Conservation (phyloP, 768 basidiomycete genomes). For the Hericium rajendrae region DNA sequence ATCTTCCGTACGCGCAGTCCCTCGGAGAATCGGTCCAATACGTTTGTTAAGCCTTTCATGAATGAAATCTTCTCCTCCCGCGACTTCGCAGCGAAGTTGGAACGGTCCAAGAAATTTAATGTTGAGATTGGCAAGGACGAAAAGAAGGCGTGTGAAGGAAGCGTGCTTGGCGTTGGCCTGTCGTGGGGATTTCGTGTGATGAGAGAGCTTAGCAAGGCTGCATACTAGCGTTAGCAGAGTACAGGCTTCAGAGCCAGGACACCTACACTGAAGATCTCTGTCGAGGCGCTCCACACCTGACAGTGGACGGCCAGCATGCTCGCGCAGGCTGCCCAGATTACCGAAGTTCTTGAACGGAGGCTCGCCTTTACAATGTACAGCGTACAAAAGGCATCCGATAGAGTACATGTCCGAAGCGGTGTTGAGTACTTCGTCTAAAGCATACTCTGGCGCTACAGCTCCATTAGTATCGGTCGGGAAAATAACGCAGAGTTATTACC, state of each 20-base stretch:
- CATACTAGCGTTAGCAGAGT: neutral
- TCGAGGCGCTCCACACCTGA: slow-evolving; percentile 60
- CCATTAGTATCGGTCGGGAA: neutral
- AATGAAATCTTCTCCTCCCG: slow-evolving; percentile 95
- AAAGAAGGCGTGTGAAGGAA: slow-evolving; percentile 86
- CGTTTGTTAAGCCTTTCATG: slow-evolving; percentile 79
- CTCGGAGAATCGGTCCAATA: slow-evolving; percentile 80
- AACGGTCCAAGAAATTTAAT: slow-evolving; percentile 90
- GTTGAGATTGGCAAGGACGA: slow-evolving; percentile 94
- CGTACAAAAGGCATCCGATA: slow-evolving; percentile 83
- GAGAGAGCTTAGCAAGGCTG: slow-evolving; percentile 72
- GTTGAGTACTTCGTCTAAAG: slow-evolving; percentile 76
- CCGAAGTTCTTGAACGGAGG: slow-evolving; percentile 85
- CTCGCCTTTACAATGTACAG: slow-evolving; percentile 80
- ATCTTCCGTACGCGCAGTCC: slow-evolving; percentile 83
- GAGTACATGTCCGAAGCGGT: slow-evolving; percentile 92
- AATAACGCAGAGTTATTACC: slow-evolving; percentile 36
- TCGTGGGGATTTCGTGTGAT: slow-evolving; percentile 69
- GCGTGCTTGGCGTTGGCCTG: slow-evolving; percentile 68
- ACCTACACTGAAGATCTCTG: slow-evolving; percentile 59
- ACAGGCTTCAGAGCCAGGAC: neutral
- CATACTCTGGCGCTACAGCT: slow-evolving; percentile 81
- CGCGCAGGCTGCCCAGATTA: slow-evolving; percentile 58
- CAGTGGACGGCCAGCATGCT: slow-evolving; percentile 54
- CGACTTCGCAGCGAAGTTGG: slow-evolving; percentile 90